Percentiles rank a stretch among this genome's conserved stretches.
These are phyloP conservation scores for Cornus florida DNA, from an alignment of 148 eudicot genomes.

Conservation along the genomic window DNA sequence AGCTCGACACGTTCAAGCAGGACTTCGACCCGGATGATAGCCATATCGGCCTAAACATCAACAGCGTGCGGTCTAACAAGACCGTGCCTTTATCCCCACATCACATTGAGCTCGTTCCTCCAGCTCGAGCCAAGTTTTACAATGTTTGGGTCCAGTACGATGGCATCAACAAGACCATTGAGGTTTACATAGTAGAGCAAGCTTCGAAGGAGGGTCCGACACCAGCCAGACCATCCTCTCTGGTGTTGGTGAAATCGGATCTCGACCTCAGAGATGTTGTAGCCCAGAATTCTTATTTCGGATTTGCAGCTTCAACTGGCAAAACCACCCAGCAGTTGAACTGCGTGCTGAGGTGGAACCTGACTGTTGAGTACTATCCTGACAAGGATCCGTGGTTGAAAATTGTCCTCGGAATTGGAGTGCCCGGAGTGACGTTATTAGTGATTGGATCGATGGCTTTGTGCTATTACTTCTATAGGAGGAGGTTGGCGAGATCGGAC, in stretches of 20 bases:
- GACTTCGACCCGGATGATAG: conserved; percentile 67
- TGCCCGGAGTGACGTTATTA: conserved; percentile 23
- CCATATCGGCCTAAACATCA: conserved; percentile 64
- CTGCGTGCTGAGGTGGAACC: conserved; percentile 80
- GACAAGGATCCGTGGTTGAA: background rate
- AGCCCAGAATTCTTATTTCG: conserved; percentile 57
- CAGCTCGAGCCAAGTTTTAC: conserved; percentile 45
- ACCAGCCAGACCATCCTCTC: conserved; percentile 40
- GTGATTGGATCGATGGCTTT: conserved; percentile 12
- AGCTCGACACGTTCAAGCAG: conserved; percentile 64
- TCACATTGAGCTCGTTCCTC: conserved; percentile 51
- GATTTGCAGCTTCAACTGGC: conserved; percentile 83
- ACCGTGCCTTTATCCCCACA: conserved; percentile 30
- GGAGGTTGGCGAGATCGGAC: conserved; percentile 17
- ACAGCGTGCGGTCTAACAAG: conserved; percentile 42
- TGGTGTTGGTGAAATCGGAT: conserved; percentile 37
- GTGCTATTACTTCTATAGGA: conserved; percentile 21
- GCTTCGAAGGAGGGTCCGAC: background rate
- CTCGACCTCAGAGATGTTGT: conserved; percentile 53
- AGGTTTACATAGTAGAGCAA: conserved; percentile 54
- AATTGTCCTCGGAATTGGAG: conserved; percentile 20
- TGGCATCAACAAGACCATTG: conserved; percentile 36
- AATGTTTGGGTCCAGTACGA: conserved; percentile 74
- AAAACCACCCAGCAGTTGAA: conserved; percentile 47
- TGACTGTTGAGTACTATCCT: conserved; percentile 49